These are phyloP conservation scores for Amauroascus niger DNA, from an alignment of 2,329 filamentous ascomycete genomes.

Conservation along the genomic window DNA sequence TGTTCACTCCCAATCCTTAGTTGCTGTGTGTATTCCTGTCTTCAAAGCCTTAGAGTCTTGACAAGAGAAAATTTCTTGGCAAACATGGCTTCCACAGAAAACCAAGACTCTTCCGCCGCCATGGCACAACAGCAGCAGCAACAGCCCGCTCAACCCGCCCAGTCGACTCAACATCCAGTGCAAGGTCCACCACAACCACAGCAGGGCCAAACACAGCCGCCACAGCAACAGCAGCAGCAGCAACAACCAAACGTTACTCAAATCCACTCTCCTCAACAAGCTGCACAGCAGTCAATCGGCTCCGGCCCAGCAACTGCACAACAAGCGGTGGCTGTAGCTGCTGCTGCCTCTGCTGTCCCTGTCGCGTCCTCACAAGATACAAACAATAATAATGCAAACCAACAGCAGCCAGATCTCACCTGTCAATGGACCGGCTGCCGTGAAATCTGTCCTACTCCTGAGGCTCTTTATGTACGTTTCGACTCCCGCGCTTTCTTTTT, in stretches of 20 bases:
- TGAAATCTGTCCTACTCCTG: constrained; percentile 49
- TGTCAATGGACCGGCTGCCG: constrained; percentile 56
- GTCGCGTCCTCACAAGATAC: constrained; percentile 20
- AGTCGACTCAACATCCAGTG: constrained; percentile 9
- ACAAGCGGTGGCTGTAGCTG: constrained; percentile 27
- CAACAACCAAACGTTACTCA: constrained; percentile 19
- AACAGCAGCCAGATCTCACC: constrained; percentile 31
- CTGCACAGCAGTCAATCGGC: constrained; percentile 21
- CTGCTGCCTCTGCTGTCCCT: constrained; percentile 32
- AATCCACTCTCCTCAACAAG: constrained; percentile 17
- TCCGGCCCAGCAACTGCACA: constrained; percentile 28
- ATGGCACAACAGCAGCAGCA: constrained; percentile 19
- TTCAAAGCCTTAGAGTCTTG: not conserved
- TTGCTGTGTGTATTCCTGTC: not conserved
- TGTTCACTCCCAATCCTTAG: not conserved
- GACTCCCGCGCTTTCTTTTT: not conserved
- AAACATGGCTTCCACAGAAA: constrained; percentile 34
- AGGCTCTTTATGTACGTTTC: constrained; percentile 51
- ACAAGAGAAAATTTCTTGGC: constrained; percentile 18
- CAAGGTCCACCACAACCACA: constrained; percentile 5
- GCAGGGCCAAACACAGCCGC: constrained; percentile 13
- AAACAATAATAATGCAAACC: constrained; percentile 21
- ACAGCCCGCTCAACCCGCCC: constrained; percentile 12
- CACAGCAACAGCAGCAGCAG: constrained; percentile 13
- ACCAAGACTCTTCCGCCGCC: constrained; percentile 25